Evolutionary conservation across 768 basidiomycete genomes (phyloP), one percentile per base, ranked within the genome.

Genomic region (Roridomyces roridus): DNA sequence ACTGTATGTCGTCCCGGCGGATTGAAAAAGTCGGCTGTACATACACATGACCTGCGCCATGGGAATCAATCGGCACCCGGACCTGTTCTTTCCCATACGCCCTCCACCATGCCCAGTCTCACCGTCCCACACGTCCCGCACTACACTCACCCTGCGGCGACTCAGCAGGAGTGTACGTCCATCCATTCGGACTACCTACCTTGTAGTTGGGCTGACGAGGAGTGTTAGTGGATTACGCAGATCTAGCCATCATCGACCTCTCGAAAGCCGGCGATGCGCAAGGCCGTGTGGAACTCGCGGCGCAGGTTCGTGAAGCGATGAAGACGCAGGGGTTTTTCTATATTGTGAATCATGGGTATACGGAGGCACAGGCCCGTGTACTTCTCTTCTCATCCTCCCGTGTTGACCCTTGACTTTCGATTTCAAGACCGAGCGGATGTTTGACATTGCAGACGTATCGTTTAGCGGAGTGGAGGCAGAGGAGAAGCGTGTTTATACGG

Each of bases 181-280:
- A 31, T n/a, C n/a, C n/a, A n/a, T n/a, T n/a, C n/a, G n/a, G n/a
- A n/a, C n/a, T n/a, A n/a, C n/a, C n/a, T n/a, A n/a, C n/a, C n/a
- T n/a, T n/a, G n/a, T n/a, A n/a, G n/a, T n/a, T n/a, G n/a, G n/a
- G n/a, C n/a, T n/a, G n/a, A n/a, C n/a, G n/a, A n/a, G n/a, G n/a
- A n/a, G n/a, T n/a, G n/a, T n/a, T 40, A 72, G 69, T 75, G 59
- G 74, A 74, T 45, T 73, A 67, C 53, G 85, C 81, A 3, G 80
- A 84, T 36, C 75, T 87, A 15, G 72, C 81, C 1, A 72, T 81
- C 48, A 77, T 86, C 48, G 84, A 86, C 58, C 62, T 87, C 15
- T 72, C 82, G 11, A 70, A 72, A 43, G 74, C 71, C 2, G 46
- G 57, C 1, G 80, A 73, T 12, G 60, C 65, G 0, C 75, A 80